Evolutionary conservation across 2,329 filamentous ascomycete species (phyloP).

Genomic region (Dendrostoma leiphaemia): DNA sequence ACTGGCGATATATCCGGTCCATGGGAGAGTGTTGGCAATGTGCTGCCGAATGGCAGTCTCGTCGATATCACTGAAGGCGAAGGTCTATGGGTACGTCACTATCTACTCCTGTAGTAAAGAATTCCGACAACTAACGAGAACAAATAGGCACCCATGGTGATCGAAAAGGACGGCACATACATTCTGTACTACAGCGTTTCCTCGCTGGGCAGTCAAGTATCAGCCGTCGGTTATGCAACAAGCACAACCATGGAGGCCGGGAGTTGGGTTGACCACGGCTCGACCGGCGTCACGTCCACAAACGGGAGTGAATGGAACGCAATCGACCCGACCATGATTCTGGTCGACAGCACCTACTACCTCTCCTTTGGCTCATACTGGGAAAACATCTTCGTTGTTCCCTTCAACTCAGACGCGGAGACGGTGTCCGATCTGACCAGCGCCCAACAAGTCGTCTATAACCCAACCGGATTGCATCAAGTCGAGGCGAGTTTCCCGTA

Average conservation of each 20-base stretch:
- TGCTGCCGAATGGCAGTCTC: slow-evolving; percentile 9
- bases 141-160: slow-evolving; percentile 60
- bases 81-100: slow-evolving; percentile 11
- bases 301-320: slow-evolving; percentile 44
- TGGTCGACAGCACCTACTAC: slow-evolving; percentile 42
- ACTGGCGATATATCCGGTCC: slow-evolving; percentile 4
- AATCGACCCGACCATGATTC: slow-evolving; percentile 53
- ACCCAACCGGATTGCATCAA: slow-evolving; percentile 47
- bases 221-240: slow-evolving; percentile 57
- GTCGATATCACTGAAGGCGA: slow-evolving; percentile 6
- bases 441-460: slow-evolving; percentile 49
- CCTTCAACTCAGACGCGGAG: slow-evolving; percentile 39
- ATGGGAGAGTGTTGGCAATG: slow-evolving; percentile 14
- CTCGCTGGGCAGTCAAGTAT: slow-evolving; percentile 58
- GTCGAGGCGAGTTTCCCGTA: slow-evolving; percentile 58
- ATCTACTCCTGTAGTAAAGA: not conserved
- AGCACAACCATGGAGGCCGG: slow-evolving; percentile 29
- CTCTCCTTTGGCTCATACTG: slow-evolving; percentile 70
- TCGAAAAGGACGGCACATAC: slow-evolving; percentile 54
- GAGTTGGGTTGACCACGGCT: slow-evolving; percentile 52
- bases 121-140: not conserved
- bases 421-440: slow-evolving; percentile 23
- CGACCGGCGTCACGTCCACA: slow-evolving; percentile 43
- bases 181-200: slow-evolving; percentile 67
- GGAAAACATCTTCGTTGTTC: slow-evolving; percentile 60